These are phyloP conservation scores for Diaporthe vexans DNA, from an alignment of 2,329 filamentous ascomycete species.

Conservation along the genomic window DNA sequence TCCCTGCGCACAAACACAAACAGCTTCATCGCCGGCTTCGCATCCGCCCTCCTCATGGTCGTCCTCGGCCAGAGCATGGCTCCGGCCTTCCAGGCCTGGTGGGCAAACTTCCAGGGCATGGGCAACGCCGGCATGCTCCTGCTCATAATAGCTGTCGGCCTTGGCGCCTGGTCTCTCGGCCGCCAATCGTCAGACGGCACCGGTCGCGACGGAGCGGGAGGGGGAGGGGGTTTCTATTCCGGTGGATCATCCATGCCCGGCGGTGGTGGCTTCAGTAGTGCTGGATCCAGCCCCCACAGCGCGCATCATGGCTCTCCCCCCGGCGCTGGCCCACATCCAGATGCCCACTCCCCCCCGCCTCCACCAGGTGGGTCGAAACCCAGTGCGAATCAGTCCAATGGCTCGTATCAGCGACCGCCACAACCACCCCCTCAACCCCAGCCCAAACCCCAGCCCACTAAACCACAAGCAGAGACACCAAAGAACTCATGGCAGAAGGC, in stretches of 20 bases:
- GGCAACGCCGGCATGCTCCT: constrained; percentile 81
- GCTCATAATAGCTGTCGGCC: constrained; percentile 78
- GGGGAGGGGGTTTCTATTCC: constrained; percentile 39
- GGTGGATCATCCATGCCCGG: constrained; percentile 42
- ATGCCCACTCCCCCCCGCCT: constrained; percentile 41
- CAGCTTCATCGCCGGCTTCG: constrained; percentile 91
- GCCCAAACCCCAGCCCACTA: constrained; percentile 44
- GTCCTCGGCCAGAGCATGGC: constrained; percentile 80
- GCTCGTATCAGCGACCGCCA: constrained; percentile 46
- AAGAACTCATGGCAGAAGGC: constrained; percentile 77
- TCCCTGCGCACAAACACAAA: constrained; percentile 88
- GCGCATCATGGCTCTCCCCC: constrained; percentile 50
- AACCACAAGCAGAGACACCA: constrained; percentile 50
- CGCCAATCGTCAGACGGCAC: constrained; percentile 69
- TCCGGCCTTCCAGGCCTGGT: constrained; percentile 82
- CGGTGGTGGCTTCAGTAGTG: constrained; percentile 39
- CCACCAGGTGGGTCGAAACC: constrained; percentile 42
- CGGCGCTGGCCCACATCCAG: constrained; percentile 50
- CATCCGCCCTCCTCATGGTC: constrained; percentile 79
- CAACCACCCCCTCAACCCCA: constrained; percentile 40
- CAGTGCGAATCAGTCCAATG: constrained; percentile 46
- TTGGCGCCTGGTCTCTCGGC: constrained; percentile 84
- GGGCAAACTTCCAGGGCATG: constrained; percentile 76
- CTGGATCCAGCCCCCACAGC: constrained; percentile 40
- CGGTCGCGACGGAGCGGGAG: constrained; percentile 41